Evolutionary conservation across 495 filamentous ascomycete genomes (phyloP).

Genomic region (Neurospora sp.): DNA sequence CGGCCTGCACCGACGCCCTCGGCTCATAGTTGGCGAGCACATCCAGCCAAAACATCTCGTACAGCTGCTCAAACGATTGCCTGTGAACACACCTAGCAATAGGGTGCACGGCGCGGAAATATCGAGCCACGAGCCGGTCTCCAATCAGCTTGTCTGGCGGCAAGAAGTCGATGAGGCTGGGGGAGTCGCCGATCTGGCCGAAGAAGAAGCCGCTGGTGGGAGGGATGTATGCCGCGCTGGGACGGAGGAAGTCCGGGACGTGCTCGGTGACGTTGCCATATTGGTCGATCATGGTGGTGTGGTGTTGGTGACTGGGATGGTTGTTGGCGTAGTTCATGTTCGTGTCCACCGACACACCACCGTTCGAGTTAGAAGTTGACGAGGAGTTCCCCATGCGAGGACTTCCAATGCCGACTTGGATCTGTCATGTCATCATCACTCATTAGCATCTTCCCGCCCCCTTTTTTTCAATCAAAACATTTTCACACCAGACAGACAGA

Average conservation of each 20-base stretch:
- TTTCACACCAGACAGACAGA: too few species aligned
- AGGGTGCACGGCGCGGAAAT: conserved; percentile 55
- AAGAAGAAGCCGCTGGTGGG: conserved; percentile 62
- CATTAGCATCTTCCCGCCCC: background rate
- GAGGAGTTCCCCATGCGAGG: background rate
- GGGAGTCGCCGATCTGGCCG: conserved; percentile 35
- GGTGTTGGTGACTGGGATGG: background rate
- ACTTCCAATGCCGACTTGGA: conserved; percentile 14
- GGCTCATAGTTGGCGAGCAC: conserved; percentile 46
- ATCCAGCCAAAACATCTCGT: conserved; percentile 53
- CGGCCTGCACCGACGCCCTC: conserved; percentile 49
- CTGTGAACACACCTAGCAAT: conserved; percentile 54
- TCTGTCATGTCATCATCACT: conserved; percentile 2
- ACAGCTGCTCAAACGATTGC: conserved; percentile 52
- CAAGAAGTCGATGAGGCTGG: conserved; percentile 44
- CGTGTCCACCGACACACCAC: background rate
- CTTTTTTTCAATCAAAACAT: background rate
- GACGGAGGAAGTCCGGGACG: conserved; percentile 37
- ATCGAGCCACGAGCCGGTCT: conserved; percentile 51
- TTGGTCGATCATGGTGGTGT: background rate
- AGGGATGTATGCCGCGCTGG: conserved; percentile 43
- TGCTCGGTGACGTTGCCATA: background rate
- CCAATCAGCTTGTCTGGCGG: conserved; percentile 41
- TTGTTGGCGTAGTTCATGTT: background rate
- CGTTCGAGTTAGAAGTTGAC: background rate